Conservation (phyloP, 2,329 filamentous ascomycete genomes). For the Fusarium musae region DNA sequence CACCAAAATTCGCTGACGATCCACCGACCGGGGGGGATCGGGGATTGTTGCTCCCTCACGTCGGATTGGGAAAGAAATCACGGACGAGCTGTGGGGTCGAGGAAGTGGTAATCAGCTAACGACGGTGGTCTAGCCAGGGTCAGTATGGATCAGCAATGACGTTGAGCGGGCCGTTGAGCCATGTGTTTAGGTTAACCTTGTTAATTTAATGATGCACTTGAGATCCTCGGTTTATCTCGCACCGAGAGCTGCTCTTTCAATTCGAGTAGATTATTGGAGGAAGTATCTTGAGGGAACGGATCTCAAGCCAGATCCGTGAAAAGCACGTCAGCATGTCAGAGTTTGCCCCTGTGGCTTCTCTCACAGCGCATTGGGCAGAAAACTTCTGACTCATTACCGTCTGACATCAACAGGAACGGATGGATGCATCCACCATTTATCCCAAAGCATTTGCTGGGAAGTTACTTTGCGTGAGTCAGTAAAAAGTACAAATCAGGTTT, state of each 20-base stretch:
- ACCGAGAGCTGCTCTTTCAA: background rate
- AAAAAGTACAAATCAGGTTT: too few species aligned
- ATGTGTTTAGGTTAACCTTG: background rate
- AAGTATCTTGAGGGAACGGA: background rate
- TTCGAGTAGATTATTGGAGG: background rate
- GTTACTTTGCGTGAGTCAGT: too few species aligned
- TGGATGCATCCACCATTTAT: too few species aligned
- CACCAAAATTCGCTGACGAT: background rate
- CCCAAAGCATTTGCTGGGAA: too few species aligned
- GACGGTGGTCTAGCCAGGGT: rapidly evolving
- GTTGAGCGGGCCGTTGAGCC: background rate
- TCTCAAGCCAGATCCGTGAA: background rate
- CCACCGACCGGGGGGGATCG: background rate
- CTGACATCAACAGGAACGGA: too few species aligned
- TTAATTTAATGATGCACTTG: background rate
- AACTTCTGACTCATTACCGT: too few species aligned
- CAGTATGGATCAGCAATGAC: background rate
- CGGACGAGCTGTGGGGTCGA: background rate
- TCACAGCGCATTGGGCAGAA: too few species aligned
- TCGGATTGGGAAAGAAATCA: background rate
- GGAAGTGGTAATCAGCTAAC: background rate
- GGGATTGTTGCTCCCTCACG: rapidly evolving
- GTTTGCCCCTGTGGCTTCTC: too few species aligned
- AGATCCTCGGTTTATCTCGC: background rate
- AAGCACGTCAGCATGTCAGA: background rate